Conservation (phyloP, 352 stramenopile species). For the Globisporangium abappressorium region DNA sequence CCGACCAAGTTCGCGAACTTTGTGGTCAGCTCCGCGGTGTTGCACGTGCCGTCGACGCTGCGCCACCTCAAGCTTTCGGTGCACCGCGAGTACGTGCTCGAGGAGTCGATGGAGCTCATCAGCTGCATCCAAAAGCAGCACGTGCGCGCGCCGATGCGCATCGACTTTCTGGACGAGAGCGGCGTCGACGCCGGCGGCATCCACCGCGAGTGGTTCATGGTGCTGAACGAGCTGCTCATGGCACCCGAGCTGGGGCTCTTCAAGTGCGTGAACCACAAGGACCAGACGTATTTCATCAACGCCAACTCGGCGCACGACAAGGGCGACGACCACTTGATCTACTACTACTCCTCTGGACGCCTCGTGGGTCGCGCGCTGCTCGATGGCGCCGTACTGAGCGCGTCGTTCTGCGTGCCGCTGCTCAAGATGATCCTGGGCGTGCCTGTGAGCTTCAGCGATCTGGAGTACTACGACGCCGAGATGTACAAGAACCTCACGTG, state of each 20-base stretch:
- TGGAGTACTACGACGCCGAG: conserved; percentile 83
- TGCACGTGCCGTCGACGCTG: conserved; percentile 55
- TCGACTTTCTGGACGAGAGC: conserved; percentile 85
- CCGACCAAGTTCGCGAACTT: conserved; percentile 76
- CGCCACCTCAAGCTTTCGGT: conserved; percentile 68
- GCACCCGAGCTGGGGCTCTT: conserved; percentile 51
- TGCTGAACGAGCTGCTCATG: conserved; percentile 63
- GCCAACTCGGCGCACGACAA: conserved; percentile 52
- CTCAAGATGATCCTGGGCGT: conserved; percentile 97
- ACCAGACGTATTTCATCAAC: conserved; percentile 63
- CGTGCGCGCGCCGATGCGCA: conserved; percentile 69
- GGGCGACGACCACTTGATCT: conserved; percentile 63
- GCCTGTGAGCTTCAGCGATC: conserved; percentile 92
- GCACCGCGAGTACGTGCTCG: conserved; percentile 57
- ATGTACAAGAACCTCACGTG: conserved; percentile 59
- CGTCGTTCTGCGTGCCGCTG: conserved; percentile 93
- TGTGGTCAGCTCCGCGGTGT: conserved; percentile 58
- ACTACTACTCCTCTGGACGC: conserved; percentile 54
- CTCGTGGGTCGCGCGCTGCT: conserved; percentile 60
- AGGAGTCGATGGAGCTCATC: conserved; percentile 72
- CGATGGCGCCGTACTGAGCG: conserved; percentile 92
- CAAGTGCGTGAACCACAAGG: conserved; percentile 38
- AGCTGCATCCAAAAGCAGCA: conserved; percentile 52
- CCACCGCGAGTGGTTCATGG: conserved; percentile 93
- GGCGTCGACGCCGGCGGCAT: conserved; percentile 85